These are phyloP conservation scores for Chlamydomonas applanata DNA, from an alignment of 139 green algal species.

Conservation along the genomic window DNA sequence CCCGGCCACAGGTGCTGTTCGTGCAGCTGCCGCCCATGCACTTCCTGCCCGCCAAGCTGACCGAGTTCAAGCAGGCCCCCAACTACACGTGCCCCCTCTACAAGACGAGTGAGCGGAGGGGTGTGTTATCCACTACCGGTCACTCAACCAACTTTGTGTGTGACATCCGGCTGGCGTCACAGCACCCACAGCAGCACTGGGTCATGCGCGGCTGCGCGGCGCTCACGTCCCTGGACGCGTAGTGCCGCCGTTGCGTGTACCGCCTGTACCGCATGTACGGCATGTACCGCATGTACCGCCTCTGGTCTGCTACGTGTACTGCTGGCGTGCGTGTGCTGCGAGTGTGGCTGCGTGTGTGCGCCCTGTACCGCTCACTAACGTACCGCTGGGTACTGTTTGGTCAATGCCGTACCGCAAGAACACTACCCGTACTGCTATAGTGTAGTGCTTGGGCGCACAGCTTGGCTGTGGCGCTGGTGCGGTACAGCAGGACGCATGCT, in stretches of 20 bases:
- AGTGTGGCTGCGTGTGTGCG: no score
- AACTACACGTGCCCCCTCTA: constrained; percentile 82
- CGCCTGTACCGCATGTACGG: no score
- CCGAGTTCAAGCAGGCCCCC: constrained; percentile 16
- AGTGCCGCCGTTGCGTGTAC: neutral
- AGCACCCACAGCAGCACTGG: constrained; percentile 56
- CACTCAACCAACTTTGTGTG: constrained; percentile 87
- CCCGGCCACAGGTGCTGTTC: constrained; percentile 56
- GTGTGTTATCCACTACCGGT: constrained; percentile 63
- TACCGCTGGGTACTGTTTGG: no score
- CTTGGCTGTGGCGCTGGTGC: no score
- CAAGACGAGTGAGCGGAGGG: constrained; percentile 68
- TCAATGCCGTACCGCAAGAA: no score
- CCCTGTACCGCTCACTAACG: no score
- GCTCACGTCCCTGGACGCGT: constrained; percentile 43
- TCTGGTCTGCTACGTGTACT: no score
- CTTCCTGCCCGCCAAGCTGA: constrained; percentile 47
- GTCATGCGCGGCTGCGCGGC: constrained; percentile 66
- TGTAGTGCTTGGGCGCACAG: no score
- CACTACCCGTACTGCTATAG: no score
- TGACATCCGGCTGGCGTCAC: constrained; percentile 56
- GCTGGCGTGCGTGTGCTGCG: no score
- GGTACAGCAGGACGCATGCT: no score
- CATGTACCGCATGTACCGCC: no score
- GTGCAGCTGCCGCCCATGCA: constrained; percentile 59